Evolutionary conservation across 768 basidiomycete genomes (phyloP).

Genomic region (Suillus tomentosus): DNA sequence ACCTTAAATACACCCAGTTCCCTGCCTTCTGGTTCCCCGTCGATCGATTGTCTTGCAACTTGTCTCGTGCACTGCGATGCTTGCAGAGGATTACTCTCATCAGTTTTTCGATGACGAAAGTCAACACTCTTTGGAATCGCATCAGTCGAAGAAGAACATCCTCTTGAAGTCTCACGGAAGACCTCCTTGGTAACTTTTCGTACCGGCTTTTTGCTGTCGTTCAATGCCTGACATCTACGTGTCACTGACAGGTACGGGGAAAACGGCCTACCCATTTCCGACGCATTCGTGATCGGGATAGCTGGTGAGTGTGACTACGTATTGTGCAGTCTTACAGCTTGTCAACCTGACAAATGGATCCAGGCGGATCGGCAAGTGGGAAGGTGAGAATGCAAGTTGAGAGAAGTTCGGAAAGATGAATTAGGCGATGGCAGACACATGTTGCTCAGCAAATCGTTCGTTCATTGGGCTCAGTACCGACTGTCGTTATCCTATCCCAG

Average conservation of each 20-base stretch:
- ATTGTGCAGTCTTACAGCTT: background rate
- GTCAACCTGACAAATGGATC: background rate
- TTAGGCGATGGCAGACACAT: constrained; percentile 58
- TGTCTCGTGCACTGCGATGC: constrained; percentile 20
- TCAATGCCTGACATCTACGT: constrained; percentile 18
- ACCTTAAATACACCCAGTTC: constrained; percentile 27
- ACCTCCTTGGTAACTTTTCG: constrained; percentile 67
- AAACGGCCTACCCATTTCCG: constrained; percentile 65
- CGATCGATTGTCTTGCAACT: background rate
- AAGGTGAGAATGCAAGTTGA: constrained; percentile 53
- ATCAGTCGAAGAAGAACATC: constrained; percentile 62
- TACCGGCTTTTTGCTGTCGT: constrained; percentile 6
- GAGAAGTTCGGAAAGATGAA: constrained; percentile 1
- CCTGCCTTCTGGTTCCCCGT: constrained; percentile 1
- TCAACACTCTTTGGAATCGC: constrained; percentile 22
- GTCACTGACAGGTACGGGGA: constrained; percentile 65
- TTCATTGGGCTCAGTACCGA: constrained; percentile 79
- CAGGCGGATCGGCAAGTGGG: constrained; percentile 85
- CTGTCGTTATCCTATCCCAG: constrained; percentile 90
- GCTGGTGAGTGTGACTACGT: constrained; percentile 56
- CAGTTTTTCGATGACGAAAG: constrained; percentile 26
- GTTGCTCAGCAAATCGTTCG: constrained; percentile 83
- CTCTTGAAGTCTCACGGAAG: constrained; percentile 83
- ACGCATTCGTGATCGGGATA: constrained; percentile 84
- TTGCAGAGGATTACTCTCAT: constrained; percentile 27